Base-by-base conservation (phyloP, 2,329 filamentous ascomycete genomes). In the Rhexocercosporidium sp. region DNA sequence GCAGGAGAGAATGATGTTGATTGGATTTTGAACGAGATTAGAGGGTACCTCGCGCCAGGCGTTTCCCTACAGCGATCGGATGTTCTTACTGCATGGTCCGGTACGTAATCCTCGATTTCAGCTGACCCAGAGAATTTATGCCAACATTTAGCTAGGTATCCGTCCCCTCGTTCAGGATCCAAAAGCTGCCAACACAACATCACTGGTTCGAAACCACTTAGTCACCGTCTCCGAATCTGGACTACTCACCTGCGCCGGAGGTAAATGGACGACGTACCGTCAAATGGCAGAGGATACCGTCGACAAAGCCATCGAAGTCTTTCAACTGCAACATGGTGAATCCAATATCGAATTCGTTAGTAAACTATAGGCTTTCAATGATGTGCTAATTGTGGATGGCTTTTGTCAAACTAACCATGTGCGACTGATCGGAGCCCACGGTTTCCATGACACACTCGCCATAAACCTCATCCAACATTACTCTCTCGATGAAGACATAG, bases 11-110 rank as follows among this genome's bases (percentile, higher is more conserved):
- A 53, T 11, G 49, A 53, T 53, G 49, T 53, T 27, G 49, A 53
- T 27, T 53, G 49, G 49, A 53, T 53, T n/a, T 27, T 53, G 49
- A 53, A 53, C 16, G 49, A 53, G 49, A 29, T 53, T 14, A 53
- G 49, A 53, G 49, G 49, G 18, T 53, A 53, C 16, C 49, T 53
- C 27, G 49, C 49, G 1, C 49, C 49, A 6, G 49, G 49, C 4
- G 31, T 53, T 18, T 53, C 25, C 14, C 25, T 53, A 5, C 49
- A 53, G 9, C 25, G 49, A 3, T 53, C 49, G 16, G 49, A 53
- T 31, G 49, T 53, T 31, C 49, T 53, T 31, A 27, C 49, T 53
- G 49, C 49, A 31, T 53, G 49, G 49, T 53, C 49, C 1, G 49
- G 49, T 53, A 53, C 5, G 25, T 27, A 31, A 8, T 18, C 1